Conservation (phyloP, 2,329 filamentous ascomycete species). For the Chlorencoelia australis region DNA sequence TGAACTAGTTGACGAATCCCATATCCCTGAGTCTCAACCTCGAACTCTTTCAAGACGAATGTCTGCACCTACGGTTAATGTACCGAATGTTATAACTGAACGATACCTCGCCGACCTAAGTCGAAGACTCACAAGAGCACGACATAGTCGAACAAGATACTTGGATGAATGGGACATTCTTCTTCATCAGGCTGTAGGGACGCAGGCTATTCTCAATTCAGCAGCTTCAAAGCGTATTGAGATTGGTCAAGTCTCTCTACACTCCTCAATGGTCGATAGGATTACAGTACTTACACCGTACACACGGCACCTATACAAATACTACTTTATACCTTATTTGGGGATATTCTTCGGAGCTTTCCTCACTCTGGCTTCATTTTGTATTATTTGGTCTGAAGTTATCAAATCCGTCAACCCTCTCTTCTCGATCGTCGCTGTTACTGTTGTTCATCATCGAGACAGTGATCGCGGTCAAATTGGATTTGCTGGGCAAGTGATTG, state of each 20-base stretch:
- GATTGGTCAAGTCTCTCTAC: conserved; percentile 51
- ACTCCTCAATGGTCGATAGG: conserved; percentile 43
- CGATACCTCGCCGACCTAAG: conserved; percentile 88
- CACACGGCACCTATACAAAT: conserved; percentile 69
- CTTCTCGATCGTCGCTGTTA: conserved; percentile 59
- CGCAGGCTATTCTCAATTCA: conserved; percentile 77
- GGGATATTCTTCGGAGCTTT: conserved; percentile 56
- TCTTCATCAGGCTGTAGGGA: conserved; percentile 61
- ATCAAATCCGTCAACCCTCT: conserved; percentile 72
- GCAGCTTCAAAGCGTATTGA: conserved; percentile 70
- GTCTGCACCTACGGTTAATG: conserved; percentile 33
- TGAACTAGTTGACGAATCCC: conserved; percentile 71
- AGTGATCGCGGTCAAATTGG: conserved; percentile 66
- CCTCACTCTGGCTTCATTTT: conserved; percentile 64
- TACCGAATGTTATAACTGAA: conserved; percentile 82
- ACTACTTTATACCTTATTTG: conserved; percentile 59
- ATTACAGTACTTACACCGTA: conserved; percentile 64
- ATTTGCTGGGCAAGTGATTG: conserved; percentile 76
- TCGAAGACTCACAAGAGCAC: conserved; percentile 67
- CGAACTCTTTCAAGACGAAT: conserved; percentile 33
- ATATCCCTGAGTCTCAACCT: conserved; percentile 51
- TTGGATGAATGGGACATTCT: conserved; percentile 77
- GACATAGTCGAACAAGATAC: conserved; percentile 75
- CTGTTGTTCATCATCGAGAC: conserved; percentile 46
- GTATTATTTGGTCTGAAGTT: conserved; percentile 88